phyloP scores from a whole-genome alignment of 1,284 basidiomycete species.

The Cutaneotrichosporon spelunceum region DNA sequence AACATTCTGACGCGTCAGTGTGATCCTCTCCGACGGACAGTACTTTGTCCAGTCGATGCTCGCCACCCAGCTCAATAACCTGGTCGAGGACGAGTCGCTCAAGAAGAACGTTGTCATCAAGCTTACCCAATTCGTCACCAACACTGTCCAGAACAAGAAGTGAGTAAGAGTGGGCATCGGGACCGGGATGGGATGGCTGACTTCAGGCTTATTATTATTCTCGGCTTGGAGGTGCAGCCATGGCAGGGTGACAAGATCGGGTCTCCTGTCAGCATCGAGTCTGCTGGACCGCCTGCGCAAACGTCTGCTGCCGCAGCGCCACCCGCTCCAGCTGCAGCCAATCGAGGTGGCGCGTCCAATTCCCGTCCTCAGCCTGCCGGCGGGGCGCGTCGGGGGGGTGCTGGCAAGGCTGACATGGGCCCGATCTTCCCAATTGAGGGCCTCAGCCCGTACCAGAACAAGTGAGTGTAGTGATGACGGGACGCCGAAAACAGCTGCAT shows the following conservation, averaged over 20 bases:
- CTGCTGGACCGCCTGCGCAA: constrained; percentile 32
- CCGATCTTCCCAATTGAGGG: constrained; percentile 86
- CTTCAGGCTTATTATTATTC: constrained; percentile 76
- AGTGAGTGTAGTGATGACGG: constrained; percentile 50
- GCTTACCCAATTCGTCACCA: constrained; percentile 75
- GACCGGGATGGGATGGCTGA: constrained; percentile 1
- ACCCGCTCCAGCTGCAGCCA: constrained; percentile 21
- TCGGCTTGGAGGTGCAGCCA: constrained; percentile 63
- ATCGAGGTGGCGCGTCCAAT: constrained; percentile 31
- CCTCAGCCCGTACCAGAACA: constrained; percentile 95
- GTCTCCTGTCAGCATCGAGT: constrained; percentile 58
- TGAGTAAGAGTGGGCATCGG: constrained; percentile 47
- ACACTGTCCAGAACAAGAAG: constrained; percentile 79
- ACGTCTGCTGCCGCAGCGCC: constrained; percentile 30
- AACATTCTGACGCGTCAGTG: constrained; percentile 32
- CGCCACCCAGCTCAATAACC: constrained; percentile 79
- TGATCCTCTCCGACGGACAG: constrained; percentile 65
- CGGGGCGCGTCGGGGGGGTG: constrained; percentile 20
- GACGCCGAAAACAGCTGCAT: neutral
- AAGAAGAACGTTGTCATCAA: constrained; percentile 69
- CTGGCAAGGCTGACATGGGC: constrained; percentile 38
- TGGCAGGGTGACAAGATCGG: constrained; percentile 68
- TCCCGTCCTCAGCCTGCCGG: constrained; percentile 29
- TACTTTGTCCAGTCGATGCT: constrained; percentile 91
- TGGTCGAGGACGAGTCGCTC: constrained; percentile 69